Evolutionary conservation across 176 grass and related monocot genomes (phyloP), one percentile per base, ranked within the genome.

Genomic region (Cocos nucifera): DNA sequence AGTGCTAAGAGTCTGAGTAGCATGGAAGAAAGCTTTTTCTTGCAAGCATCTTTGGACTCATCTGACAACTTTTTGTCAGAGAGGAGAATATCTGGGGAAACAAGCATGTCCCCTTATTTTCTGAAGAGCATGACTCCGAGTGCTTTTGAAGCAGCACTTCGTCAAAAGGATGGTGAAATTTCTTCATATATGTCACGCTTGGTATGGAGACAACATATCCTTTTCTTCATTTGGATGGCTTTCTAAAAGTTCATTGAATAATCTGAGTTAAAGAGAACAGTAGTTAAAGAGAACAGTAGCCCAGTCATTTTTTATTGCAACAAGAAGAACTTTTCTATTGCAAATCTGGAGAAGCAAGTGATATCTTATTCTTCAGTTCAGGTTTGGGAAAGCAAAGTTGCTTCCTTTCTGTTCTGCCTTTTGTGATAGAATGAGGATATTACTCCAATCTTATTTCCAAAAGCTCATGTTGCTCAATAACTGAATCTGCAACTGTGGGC

Each of bases 61-160:
- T 89, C 88, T 18, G 94, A 93, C 53, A 83, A 62, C 54, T 54
- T 74, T 79, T 86, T 70, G 18, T 71, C 84, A 59, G 94, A 99
- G 75, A 85, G 85, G 68, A 89, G 94, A 86, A 76, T 81, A 70
- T 93, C 94, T 62, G 66, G 80, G 24, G 94, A 99, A 50, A 82
- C 69, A 78, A 93, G 83, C 62, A 76, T 89, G 56, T 71, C 79
- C 35, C 89, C 87, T 32, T 99, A 99, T 71, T 99, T 89, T 83
- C 64, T 93, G 67, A 92, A 87, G 77, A 89, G 82, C 79, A 93
- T 99, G 94, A 99, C 94, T 69, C 94, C 88, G 65, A 99, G 88
- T 86, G 76, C 88, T 70, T 99, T 89, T 83, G 94, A 99, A 71
- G 89, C 85, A 65, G 74, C 94, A 58, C 79, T 99, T 30, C 84